Evolutionary conservation across 2,329 filamentous ascomycete species (phyloP).

Genomic region (Elsinoe arachidis): DNA sequence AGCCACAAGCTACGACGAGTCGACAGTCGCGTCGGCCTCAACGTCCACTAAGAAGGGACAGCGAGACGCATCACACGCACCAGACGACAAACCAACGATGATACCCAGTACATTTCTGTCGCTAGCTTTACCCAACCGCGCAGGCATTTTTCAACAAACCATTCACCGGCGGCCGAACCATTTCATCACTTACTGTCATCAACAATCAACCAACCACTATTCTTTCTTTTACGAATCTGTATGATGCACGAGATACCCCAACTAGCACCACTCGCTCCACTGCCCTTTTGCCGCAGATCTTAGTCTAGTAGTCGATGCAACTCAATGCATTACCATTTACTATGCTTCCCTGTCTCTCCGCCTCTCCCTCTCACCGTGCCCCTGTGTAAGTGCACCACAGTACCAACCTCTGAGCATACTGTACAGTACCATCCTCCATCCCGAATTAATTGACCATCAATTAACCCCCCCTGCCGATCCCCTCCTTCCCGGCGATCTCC

Average conservation of each 20-base stretch:
- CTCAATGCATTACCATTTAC: not conserved
- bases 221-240: conserved; percentile 9
- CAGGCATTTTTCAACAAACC: conserved; percentile 4
- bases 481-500: no score
- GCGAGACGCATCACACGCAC: not conserved
- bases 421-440: no score
- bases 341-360: not conserved
- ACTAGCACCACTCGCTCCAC: conserved; percentile 5
- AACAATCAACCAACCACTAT: not conserved
- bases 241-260: conserved; percentile 7
- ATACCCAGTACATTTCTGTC: conserved; percentile 9
- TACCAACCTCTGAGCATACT: no score
- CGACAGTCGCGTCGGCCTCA: conserved; percentile 11
- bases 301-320: conserved; percentile 9
- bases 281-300: conserved; percentile 1
- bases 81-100: not conserved
- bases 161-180: not conserved
- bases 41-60: not conserved
- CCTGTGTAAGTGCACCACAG: no score
- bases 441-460: no score
- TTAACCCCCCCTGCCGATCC: no score
- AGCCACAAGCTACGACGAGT: conserved; percentile 9
- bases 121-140: conserved; percentile 2
- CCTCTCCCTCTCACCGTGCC: not conserved
- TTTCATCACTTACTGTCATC: not conserved